Base-by-base conservation (phyloP, 176 grass and related monocot species). In the Puya raimondii region DNA sequence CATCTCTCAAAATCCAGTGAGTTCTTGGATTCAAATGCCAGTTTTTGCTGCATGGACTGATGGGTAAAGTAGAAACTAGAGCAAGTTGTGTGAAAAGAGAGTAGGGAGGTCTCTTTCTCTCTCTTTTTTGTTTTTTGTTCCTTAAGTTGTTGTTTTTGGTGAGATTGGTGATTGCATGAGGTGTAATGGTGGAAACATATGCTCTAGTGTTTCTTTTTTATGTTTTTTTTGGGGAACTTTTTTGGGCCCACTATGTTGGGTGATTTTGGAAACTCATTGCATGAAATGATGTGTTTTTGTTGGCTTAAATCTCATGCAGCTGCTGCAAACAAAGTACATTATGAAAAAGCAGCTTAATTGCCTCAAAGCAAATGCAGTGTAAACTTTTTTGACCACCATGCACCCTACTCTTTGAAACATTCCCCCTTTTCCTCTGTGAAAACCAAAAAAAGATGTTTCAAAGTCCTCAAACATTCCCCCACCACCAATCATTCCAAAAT, bases 1-100 rank as follows among this genome's bases (percentile, higher is more conserved):
- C 15, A 17, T 23, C 33, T 15, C 5, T 42, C 51, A 59, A 22
- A 49, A 64, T 50, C 69, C 61, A 53, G 67, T 68, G 21, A 70
- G 48, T 68, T 80, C 83, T 68, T 85, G 78, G 83, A 71, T 72
- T 85, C 63, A 81, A 1, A 69, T 86, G n/a, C 94, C 94, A 61
- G 78, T 93, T 47, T 99, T 88, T 67, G 72, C 94, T 67, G 80
- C 79, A 64, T 99, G 89, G 84, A 76, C 80, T 23, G 94, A 93
- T 75, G 82, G 74, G 10, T 91, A 64, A 71, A 22, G n/a, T 18
- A 61, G 56, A 18, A 22, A 18, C 17, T 18, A 61, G 33, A 61
- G n/a, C 56, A 61, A 61, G 56, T 20, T 61, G 56, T 18, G 14
- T 18, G 33, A 18, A 61, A 18, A 61, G 56, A 10, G 21, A 61